Evolutionary conservation across 768 basidiomycete species (phyloP).

Genomic region (Tulasnella sp.): DNA sequence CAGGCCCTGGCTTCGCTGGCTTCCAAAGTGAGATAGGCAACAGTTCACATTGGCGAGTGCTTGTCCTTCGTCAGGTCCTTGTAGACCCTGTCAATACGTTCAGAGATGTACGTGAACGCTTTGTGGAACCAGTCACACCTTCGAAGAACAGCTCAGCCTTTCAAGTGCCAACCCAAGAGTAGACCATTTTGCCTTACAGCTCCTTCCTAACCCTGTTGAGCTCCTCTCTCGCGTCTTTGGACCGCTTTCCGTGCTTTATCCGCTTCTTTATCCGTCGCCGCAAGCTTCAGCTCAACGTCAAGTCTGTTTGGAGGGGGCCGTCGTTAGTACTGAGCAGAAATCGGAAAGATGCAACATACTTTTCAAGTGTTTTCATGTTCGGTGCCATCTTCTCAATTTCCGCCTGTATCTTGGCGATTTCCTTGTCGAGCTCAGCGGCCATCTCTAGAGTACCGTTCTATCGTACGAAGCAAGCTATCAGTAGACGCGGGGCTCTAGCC

Average conservation of each 20-base stretch:
- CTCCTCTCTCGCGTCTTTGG: slow-evolving; percentile 82
- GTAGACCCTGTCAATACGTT: slow-evolving; percentile 91
- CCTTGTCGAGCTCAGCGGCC: slow-evolving; percentile 67
- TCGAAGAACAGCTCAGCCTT: slow-evolving; percentile 10
- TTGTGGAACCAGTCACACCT: slow-evolving; percentile 87
- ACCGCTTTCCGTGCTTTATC: slow-evolving; percentile 87
- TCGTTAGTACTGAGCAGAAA: not conserved
- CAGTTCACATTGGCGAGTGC: slow-evolving; percentile 89
- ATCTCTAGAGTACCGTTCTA: slow-evolving; percentile 61
- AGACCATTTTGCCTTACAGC: slow-evolving; percentile 47
- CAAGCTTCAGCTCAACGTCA: slow-evolving; percentile 76
- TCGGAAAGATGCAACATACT: slow-evolving; percentile 43
- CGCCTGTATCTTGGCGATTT: slow-evolving; percentile 60
- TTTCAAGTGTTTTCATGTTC: slow-evolving; percentile 93
- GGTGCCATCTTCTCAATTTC: slow-evolving; percentile 95
- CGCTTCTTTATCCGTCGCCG: slow-evolving; percentile 87
- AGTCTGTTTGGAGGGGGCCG: slow-evolving; percentile 45
- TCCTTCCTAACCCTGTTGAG: slow-evolving; percentile 83
- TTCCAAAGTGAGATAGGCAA: slow-evolving; percentile 92
- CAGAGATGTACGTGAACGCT: slow-evolving; percentile 94
- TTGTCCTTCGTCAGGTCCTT: slow-evolving; percentile 97
- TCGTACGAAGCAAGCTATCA: not conserved
- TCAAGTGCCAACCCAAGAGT: not conserved
- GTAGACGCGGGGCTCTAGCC: not conserved
- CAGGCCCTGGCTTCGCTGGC: slow-evolving; percentile 73